Conservation (phyloP, 352 stramenopile genomes). For the Pythium brachiatum region DNA sequence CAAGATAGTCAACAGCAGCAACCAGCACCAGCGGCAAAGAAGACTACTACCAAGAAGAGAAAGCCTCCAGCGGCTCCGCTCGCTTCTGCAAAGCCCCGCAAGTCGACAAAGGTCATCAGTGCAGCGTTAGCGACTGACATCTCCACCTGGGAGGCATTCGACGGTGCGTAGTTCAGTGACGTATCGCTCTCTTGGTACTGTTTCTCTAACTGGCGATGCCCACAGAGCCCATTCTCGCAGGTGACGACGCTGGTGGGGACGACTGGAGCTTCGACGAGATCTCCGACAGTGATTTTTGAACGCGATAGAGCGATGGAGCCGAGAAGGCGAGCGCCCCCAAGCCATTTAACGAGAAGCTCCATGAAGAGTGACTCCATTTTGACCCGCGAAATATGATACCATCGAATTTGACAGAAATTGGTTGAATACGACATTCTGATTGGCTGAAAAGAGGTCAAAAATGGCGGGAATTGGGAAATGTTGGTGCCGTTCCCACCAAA, state of each 20-base stretch:
- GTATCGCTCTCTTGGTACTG: neutral
- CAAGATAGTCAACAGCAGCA: neutral
- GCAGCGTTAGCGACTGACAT: constrained; percentile 45
- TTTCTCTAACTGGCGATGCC: neutral
- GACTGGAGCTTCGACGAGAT: constrained; percentile 61
- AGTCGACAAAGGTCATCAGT: neutral
- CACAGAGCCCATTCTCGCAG: constrained; percentile 18
- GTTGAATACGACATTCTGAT: constrained; percentile 4
- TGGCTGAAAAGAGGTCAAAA: constrained; percentile 18
- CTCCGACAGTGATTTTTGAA: constrained; percentile 62
- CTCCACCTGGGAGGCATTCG: constrained; percentile 62
- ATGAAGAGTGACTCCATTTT: neutral
- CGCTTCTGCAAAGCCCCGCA: neutral
- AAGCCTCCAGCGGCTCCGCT: neutral
- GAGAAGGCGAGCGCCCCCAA: too few relatives aligned
- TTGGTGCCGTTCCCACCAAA: constrained; percentile 14
- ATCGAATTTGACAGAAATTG: constrained; percentile 8
- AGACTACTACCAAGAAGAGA: constrained; percentile 17
- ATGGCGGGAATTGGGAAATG: constrained; percentile 24
- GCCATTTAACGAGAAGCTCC: too few relatives aligned
- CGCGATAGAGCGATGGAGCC: neutral
- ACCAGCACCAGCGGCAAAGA: neutral
- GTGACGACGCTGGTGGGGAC: constrained; percentile 24
- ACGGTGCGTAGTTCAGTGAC: constrained; percentile 33
- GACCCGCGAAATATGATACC: neutral